Evolutionary conservation across 371 early-diverging fungal genomes (phyloP).

Genomic region (Blakeslea trispora): DNA sequence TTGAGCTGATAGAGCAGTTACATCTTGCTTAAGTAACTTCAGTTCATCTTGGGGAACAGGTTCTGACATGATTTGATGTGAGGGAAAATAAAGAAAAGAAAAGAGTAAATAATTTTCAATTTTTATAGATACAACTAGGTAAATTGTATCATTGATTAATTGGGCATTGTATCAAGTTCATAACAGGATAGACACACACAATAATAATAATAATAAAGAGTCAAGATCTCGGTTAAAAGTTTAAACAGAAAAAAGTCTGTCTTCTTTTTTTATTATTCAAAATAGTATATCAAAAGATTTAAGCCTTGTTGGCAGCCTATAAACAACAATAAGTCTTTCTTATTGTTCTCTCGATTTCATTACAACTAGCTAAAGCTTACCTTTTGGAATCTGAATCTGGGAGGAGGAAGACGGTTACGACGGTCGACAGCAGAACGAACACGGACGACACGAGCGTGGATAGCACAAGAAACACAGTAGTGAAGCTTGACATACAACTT

Average conservation of each 20-base stretch:
- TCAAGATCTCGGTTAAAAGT: neutral
- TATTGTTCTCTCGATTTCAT: too few relatives aligned
- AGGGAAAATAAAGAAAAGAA: neutral
- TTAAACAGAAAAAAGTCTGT: neutral
- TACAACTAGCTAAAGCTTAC: too few relatives aligned
- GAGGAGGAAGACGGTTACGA: conserved; percentile 93
- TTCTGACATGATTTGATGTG: neutral
- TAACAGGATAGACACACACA: too few relatives aligned
- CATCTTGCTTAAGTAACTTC: neutral
- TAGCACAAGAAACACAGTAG: conserved; percentile 99
- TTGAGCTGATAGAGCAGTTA: neutral
- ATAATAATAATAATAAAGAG: too few relatives aligned
- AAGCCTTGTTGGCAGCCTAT: conserved; percentile 33
- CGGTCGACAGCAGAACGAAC: conserved; percentile 92
- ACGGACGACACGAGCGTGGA: conserved; percentile 97
- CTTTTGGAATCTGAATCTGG: conserved; percentile 81
- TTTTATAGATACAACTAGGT: too few relatives aligned
- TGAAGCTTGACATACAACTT: conserved; percentile 98
- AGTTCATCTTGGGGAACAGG: neutral
- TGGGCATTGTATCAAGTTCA: too few relatives aligned
- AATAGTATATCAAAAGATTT: conserved; percentile 6
- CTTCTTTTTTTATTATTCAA: neutral
- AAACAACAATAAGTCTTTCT: neutral
- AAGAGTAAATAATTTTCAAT: too few relatives aligned
- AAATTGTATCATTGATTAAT: too few relatives aligned